A percentile compares a stretch with the other conserved stretches of the same genome.
Conservation (phyloP, 805 yeast genomes). For the Starmerella vaccinii region DNA sequence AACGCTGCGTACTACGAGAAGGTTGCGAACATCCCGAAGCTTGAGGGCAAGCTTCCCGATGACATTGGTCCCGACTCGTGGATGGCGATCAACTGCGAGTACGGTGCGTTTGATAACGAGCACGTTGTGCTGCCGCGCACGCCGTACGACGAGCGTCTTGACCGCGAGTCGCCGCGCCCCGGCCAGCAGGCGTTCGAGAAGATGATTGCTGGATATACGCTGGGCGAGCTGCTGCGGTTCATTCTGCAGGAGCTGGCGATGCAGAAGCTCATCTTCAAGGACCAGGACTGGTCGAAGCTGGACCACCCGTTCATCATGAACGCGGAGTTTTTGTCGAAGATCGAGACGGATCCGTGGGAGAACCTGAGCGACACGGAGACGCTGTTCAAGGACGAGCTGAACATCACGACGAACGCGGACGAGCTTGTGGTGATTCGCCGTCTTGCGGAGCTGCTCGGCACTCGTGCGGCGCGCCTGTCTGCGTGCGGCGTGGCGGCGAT, state of each 20-base stretch:
- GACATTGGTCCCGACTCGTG: constrained; percentile 56
- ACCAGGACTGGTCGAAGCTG: constrained; percentile 58
- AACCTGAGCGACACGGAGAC: constrained; percentile 66
- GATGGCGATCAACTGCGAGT: constrained; percentile 97
- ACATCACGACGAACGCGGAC: constrained; percentile 54
- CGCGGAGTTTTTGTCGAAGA: constrained; percentile 74
- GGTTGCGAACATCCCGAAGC: constrained; percentile 64
- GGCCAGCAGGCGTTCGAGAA: constrained; percentile 93
- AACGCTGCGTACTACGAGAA: constrained; percentile 91
- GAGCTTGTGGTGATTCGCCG: constrained; percentile 79
- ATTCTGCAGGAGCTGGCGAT: constrained; percentile 60
- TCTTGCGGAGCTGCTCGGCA: constrained; percentile 77
- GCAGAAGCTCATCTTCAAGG: constrained; percentile 55
- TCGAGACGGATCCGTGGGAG: constrained; percentile 84
- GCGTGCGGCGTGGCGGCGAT: constrained; percentile 94
- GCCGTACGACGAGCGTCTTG: constrained; percentile 71
- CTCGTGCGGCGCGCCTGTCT: constrained; percentile 83
- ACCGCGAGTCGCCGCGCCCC: constrained; percentile 84
- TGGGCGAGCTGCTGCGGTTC: constrained; percentile 84
- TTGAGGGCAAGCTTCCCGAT: constrained; percentile 54
- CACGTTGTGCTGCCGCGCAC: constrained; percentile 78
- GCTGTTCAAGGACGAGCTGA: constrained; percentile 50
- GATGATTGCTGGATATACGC: constrained; percentile 93
- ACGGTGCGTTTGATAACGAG: constrained; percentile 95
- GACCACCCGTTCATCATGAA: constrained; percentile 64